Evolutionary conservation across 163 green algal species (phyloP).

Genomic region (Chloromonas sp.): DNA sequence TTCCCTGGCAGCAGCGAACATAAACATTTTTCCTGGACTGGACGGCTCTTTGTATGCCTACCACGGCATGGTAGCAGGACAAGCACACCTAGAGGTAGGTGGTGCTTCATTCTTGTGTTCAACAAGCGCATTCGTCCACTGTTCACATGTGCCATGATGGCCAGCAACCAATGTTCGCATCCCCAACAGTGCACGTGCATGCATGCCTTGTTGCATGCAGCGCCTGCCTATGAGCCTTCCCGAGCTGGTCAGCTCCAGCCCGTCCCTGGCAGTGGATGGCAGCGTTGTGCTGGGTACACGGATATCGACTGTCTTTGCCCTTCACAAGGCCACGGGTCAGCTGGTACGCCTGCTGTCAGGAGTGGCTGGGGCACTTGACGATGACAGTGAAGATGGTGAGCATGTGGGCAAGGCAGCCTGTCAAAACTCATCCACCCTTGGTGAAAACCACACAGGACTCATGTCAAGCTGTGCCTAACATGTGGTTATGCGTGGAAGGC

Average conservation of each 20-base stretch:
- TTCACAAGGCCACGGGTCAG: conserved; percentile 67
- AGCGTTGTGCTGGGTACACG: conserved; percentile 69
- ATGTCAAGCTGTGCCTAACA: too few species aligned
- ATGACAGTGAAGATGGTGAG: conserved; percentile 13
- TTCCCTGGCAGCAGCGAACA: neutral
- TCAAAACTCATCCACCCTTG: too few species aligned
- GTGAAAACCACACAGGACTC: too few species aligned
- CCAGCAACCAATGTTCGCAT: too few species aligned
- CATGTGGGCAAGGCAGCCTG: neutral
- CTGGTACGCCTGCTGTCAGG: conserved; percentile 53
- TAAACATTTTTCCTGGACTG: conserved; percentile 68
- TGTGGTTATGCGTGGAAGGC: too few species aligned
- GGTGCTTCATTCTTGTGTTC: neutral
- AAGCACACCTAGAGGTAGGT: conserved; percentile 38
- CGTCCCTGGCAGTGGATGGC: conserved; percentile 74
- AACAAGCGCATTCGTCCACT: neutral
- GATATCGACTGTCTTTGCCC: conserved; percentile 63
- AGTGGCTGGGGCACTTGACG: conserved; percentile 13
- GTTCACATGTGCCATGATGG: too few species aligned
- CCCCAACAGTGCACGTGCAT: too few species aligned
- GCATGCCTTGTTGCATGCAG: conserved; percentile 30
- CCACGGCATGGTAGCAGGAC: conserved; percentile 17
- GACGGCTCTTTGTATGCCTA: conserved; percentile 77
- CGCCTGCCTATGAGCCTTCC: conserved; percentile 71
- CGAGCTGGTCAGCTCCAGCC: conserved; percentile 78